Percentiles rank a stretch among this genome's conserved stretches.
phyloP scores from a whole-genome alignment of 495 filamentous ascomycete genomes.

The Neurospora sp. region DNA sequence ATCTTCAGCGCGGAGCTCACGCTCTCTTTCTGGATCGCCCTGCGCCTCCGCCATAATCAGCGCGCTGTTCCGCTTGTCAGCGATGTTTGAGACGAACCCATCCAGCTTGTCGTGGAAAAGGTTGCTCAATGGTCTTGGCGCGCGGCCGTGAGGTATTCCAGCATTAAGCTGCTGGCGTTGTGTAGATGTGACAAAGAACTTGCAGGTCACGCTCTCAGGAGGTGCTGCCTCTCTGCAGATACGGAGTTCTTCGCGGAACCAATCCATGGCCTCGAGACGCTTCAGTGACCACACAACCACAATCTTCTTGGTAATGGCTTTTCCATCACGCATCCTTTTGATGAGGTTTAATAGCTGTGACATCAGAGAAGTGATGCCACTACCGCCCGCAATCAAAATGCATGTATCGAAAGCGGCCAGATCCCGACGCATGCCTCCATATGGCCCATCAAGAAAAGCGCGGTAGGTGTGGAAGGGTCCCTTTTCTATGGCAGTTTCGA shows the following conservation, averaged over 20 bases:
- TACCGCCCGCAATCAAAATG: constrained; percentile 85
- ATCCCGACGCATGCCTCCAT: constrained; percentile 86
- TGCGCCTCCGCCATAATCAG: constrained; percentile 70
- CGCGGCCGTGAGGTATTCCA: constrained; percentile 32
- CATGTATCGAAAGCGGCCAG: constrained; percentile 90
- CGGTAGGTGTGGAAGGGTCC: constrained; percentile 81
- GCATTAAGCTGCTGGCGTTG: constrained; percentile 39
- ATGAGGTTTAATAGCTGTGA: constrained; percentile 83
- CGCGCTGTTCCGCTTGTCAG: constrained; percentile 70
- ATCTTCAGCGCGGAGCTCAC: constrained; percentile 72
- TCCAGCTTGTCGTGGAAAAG: constrained; percentile 76
- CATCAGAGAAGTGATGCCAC: constrained; percentile 87
- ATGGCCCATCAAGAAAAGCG: constrained; percentile 86
- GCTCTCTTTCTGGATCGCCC: constrained; percentile 67
- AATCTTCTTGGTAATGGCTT: constrained; percentile 82
- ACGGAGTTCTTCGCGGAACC: constrained; percentile 91
- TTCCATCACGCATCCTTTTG: constrained; percentile 87
- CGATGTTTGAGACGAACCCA: constrained; percentile 68
- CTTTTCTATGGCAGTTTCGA: constrained; percentile 65
- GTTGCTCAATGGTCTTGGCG: constrained; percentile 52
- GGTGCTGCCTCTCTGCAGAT: constrained; percentile 82
- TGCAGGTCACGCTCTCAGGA: constrained; percentile 74
- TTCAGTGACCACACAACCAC: constrained; percentile 89
- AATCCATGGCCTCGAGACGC: constrained; percentile 85
- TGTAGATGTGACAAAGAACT: constrained; percentile 81